phyloP scores from a whole-genome alignment of 2,329 filamentous ascomycete species.

The Penicillium sp. region DNA sequence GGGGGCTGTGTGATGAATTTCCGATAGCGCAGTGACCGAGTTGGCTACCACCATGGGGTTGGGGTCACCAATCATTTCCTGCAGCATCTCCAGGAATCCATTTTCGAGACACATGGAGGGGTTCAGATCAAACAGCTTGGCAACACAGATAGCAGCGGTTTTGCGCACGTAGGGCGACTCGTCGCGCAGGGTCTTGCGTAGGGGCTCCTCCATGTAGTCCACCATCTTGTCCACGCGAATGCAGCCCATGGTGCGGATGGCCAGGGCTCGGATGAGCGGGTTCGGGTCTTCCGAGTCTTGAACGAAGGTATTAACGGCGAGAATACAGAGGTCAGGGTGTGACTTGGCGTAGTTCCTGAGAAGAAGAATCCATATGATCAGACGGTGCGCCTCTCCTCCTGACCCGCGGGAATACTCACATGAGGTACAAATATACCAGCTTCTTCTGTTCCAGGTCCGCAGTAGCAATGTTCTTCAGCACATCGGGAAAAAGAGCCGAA shows the following conservation, averaged over 20 bases:
- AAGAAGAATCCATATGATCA: conserved; percentile 24
- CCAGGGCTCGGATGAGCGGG: conserved; percentile 88
- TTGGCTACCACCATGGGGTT: conserved; percentile 99
- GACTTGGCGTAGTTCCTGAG: conserved; percentile 98
- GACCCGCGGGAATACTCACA: conserved; percentile 61
- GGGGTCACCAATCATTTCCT: conserved; percentile 94
- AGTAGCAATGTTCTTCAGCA: conserved; percentile 98
- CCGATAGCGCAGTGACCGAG: conserved; percentile 87
- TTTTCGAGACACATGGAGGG: conserved; percentile 93
- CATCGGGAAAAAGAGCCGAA: conserved; percentile 93
- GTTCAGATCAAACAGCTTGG: conserved; percentile 95
- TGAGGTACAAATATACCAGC: conserved; percentile 96
- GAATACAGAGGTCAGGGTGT: conserved; percentile 95
- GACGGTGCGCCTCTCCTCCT: conserved; percentile 11
- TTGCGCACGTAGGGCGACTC: conserved; percentile 98
- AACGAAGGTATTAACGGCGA: conserved; percentile 98
- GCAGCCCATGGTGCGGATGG: conserved; percentile 97
- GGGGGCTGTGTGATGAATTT: conserved; percentile 87
- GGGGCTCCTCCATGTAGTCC: conserved; percentile 98
- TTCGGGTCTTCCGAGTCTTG: conserved; percentile 99
- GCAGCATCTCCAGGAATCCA: conserved; percentile 88
- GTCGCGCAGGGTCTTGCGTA: conserved; percentile 93
- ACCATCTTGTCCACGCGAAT: conserved; percentile 99
- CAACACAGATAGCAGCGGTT: conserved; percentile 95
- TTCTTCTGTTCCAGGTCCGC: conserved; percentile 97